Evolutionary conservation across 2,329 filamentous ascomycete species (phyloP).

Genomic region (Knoxdaviesia proteae): DNA sequence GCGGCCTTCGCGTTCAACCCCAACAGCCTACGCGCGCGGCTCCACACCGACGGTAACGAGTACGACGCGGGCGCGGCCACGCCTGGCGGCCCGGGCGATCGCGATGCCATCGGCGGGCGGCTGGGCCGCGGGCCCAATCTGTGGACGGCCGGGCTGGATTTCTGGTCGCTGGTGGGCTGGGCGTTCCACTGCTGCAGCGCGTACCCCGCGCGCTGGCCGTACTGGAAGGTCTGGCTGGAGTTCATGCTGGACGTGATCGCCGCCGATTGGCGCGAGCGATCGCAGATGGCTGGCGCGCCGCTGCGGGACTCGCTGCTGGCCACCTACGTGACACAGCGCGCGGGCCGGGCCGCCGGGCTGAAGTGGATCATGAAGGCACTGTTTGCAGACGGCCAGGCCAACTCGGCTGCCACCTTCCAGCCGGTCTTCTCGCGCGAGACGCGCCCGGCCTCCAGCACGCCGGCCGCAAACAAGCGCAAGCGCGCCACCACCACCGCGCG

Average conservation of each 20-base stretch:
- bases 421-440: slow-evolving; percentile 52
- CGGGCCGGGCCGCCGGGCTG: slow-evolving; percentile 21
- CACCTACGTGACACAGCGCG: slow-evolving; percentile 30
- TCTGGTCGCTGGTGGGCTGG: slow-evolving; percentile 83
- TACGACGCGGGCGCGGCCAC: slow-evolving; percentile 21
- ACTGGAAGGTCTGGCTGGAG: slow-evolving; percentile 64
- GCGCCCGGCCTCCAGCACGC: slow-evolving; percentile 12
- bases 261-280: slow-evolving; percentile 36
- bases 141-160: slow-evolving; percentile 61
- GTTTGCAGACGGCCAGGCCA: slow-evolving; percentile 40
- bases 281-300: slow-evolving; percentile 6
- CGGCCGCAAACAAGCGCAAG: slow-evolving; percentile 27
- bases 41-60: slow-evolving; percentile 16
- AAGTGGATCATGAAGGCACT: slow-evolving; percentile 43
- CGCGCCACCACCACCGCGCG: slow-evolving; percentile 12
- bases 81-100: slow-evolving; percentile 21
- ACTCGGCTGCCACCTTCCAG: slow-evolving; percentile 31
- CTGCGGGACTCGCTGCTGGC: slow-evolving; percentile 37
- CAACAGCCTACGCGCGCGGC: slow-evolving; percentile 11
- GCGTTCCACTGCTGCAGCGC: slow-evolving; percentile 71
- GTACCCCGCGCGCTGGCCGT: slow-evolving; percentile 54
- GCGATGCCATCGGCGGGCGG: slow-evolving; percentile 31
- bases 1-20: slow-evolving; percentile 48
- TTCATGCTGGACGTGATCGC: slow-evolving; percentile 64
- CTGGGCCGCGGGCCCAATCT: slow-evolving; percentile 45